A percentile compares a stretch with the other conserved stretches of the same genome.
phyloP scores from a whole-genome alignment of 768 basidiomycete genomes.

The Boletus rubroflammeus region DNA sequence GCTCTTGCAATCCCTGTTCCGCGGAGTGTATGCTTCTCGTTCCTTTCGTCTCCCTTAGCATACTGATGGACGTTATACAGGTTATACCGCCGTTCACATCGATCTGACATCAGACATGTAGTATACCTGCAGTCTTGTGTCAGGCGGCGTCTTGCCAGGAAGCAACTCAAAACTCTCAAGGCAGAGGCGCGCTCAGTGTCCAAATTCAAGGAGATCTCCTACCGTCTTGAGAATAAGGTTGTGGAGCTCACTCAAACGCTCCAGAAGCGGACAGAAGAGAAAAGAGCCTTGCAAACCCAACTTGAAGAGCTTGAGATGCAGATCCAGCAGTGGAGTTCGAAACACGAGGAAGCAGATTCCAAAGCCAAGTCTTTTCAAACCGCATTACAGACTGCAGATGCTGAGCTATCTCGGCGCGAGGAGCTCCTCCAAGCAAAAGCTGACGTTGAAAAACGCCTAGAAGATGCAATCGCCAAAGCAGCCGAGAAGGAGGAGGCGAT shows the following conservation, averaged over 20 bases:
- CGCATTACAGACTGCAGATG: slow-evolving; percentile 66
- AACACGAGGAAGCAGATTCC: slow-evolving; percentile 82
- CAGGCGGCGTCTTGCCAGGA: slow-evolving; percentile 82
- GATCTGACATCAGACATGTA: slow-evolving; percentile 63
- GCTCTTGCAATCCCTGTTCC: slow-evolving; percentile 74
- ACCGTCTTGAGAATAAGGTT: slow-evolving; percentile 97
- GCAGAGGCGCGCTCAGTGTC: slow-evolving; percentile 95
- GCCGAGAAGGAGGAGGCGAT: slow-evolving; percentile 84
- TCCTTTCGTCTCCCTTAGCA: neutral
- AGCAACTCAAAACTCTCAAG: slow-evolving; percentile 77
- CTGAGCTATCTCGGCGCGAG: slow-evolving; percentile 67
- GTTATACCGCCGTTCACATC: slow-evolving; percentile 50
- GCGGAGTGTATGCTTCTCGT: slow-evolving; percentile 73
- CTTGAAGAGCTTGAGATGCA: slow-evolving; percentile 80
- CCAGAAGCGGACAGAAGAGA: slow-evolving; percentile 87
- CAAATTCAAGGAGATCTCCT: slow-evolving; percentile 98
- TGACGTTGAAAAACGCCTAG: slow-evolving; percentile 74
- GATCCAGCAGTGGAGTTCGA: slow-evolving; percentile 77
- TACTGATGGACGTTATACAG: slow-evolving; percentile 34
- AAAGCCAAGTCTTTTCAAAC: slow-evolving; percentile 69
- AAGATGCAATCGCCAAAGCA: slow-evolving; percentile 70
- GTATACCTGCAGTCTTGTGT: slow-evolving; percentile 89
- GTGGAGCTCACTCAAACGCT: slow-evolving; percentile 95
- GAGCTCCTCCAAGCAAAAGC: slow-evolving; percentile 72
- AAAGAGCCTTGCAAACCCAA: slow-evolving; percentile 78